Evolutionary conservation across 352 stramenopile species (phyloP), one percentile per base, ranked within the genome.

Genomic region (Phytophthora megakarya): DNA sequence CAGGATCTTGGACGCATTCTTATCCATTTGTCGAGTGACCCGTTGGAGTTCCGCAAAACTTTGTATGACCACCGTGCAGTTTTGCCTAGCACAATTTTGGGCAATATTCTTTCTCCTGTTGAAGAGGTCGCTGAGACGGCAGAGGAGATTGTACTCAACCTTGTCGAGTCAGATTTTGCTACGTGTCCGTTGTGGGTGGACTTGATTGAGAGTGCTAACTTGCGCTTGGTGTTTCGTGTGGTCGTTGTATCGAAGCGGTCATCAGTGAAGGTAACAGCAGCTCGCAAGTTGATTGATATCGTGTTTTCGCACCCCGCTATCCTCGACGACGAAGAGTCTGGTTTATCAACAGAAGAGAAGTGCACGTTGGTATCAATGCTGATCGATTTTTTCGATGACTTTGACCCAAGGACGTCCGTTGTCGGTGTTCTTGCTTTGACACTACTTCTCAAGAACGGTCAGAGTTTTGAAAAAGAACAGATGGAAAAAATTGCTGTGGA

Each of bases 131-230:
- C 81, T 5, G 56, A 75, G 15, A 88, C 72, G 6, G 86, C 86
- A 0, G 86, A 93, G 56, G 76, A 89, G 40, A 88, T 93, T 11
- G 80, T 93, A 4, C 58, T 86, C 13, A 88, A 89, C 35, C 76
- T 94, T 9, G 86, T 93, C 13, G 81, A 89, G 51, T 90, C 83
- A 12, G 86, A 94, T 53, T 94, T 92, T 46, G 81, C 84, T 12
- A 92, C 83, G 25, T 94, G 86, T 44, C 86, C 86, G 8, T 53
- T 94, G n/a, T 94, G 86, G 86, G 67, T 88, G 33, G 66, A 90
- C 54, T 61, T 92, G 48, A 87, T 94, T 25, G 80, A 92, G 53
- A 81, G 28, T 13, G 75, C 73, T 11, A 80, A 89, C 47, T 76
- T 92, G 19, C 69, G 81, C 25, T 63, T 80, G 7, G 70, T 85